Percentiles rank a stretch among this genome's conserved stretches.
phyloP scores from a whole-genome alignment of 139 green algal species.

The Ostreobium quekettii region DNA sequence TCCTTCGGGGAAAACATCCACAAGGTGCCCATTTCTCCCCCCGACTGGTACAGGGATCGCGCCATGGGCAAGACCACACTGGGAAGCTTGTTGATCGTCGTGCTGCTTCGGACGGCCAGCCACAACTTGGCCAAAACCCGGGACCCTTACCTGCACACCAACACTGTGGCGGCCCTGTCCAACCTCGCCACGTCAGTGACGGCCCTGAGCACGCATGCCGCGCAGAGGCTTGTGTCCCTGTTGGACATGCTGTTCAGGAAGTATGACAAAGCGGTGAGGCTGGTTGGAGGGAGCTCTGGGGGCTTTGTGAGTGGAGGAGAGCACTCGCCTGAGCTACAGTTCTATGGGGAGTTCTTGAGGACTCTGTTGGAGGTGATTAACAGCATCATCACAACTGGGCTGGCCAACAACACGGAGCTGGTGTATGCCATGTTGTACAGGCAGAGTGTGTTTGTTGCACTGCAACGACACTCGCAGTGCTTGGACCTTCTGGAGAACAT shows the following conservation, averaged over 20 bases:
- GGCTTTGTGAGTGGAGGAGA: not conserved
- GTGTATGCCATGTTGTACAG: slow-evolving; percentile 84
- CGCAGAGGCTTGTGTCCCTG: slow-evolving; percentile 64
- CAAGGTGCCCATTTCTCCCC: slow-evolving; percentile 27
- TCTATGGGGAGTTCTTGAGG: slow-evolving; percentile 74
- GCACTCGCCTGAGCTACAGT: slow-evolving; percentile 31
- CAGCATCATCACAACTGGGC: slow-evolving; percentile 40
- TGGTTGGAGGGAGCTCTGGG: too few relatives aligned
- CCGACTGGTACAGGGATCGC: slow-evolving; percentile 67
- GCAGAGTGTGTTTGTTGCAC: slow-evolving; percentile 48
- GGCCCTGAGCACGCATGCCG: slow-evolving; percentile 56
- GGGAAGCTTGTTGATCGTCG: slow-evolving; percentile 61
- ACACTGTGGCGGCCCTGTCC: slow-evolving; percentile 76
- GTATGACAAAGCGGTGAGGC: not conserved
- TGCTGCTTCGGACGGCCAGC: slow-evolving; percentile 65
- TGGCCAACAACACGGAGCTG: slow-evolving; percentile 43
- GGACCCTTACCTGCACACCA: slow-evolving; percentile 82
- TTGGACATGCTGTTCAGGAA: slow-evolving; percentile 43
- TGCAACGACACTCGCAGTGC: slow-evolving; percentile 44
- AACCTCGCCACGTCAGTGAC: slow-evolving; percentile 62
- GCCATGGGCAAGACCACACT: slow-evolving; percentile 46
- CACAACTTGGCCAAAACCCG: slow-evolving; percentile 54
- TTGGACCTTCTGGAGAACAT: slow-evolving; percentile 66
- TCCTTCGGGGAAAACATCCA: slow-evolving; percentile 68
- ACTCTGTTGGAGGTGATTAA: slow-evolving; percentile 85